Base-by-base conservation (phyloP, 768 basidiomycete species). In the Ramaria sp. region DNA sequence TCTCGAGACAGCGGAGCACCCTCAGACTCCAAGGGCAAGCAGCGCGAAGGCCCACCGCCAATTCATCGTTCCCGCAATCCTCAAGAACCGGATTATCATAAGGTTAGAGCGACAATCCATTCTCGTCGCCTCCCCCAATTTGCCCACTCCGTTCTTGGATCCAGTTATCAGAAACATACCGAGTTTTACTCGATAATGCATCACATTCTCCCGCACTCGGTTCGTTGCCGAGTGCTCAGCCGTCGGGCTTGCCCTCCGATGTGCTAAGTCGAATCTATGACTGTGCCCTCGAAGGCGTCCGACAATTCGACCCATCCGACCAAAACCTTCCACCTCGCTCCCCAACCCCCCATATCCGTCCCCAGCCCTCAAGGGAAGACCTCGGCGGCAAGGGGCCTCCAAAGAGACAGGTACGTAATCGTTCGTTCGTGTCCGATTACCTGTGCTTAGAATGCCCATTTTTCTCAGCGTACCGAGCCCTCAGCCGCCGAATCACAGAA, bases 401-500 rank as follows among this genome's bases (percentile, higher is more conserved):
- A 34, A 44, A 44, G 22, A 20, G 42, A 32, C 52, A 44, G 44
- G 42, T 54, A 27, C 22, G 22, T 24, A n/a, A n/a, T 9, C 32
- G 52, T 12, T 24, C 45, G 20, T 18, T n/a, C 22, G 18, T 28
- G 27, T 30, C 48, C 18, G 13, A 15, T 49, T 34, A 30, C 10
- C 4, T 36, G 27, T 32, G 9, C 28, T 24, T 6, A 9, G 8
- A 32, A 9, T 24, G 12, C 24, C 28, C 28, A 27, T 49, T 27
- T 5, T 47, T 47, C 5, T 8, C 18, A 49, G 48, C 48, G 45
- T 16, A 78, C 78, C 12, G 73, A 70, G 49, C 70, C 70, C 52
- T 54, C 57, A 7, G 68, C 67, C 55, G 70, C 71, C 57, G 83
- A 84, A 54, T 78, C 78, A 15, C 88, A 89, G 65, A 84, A 77